Conservation (phyloP, 257 asterid genomes). For the Penstemon barbatus region DNA sequence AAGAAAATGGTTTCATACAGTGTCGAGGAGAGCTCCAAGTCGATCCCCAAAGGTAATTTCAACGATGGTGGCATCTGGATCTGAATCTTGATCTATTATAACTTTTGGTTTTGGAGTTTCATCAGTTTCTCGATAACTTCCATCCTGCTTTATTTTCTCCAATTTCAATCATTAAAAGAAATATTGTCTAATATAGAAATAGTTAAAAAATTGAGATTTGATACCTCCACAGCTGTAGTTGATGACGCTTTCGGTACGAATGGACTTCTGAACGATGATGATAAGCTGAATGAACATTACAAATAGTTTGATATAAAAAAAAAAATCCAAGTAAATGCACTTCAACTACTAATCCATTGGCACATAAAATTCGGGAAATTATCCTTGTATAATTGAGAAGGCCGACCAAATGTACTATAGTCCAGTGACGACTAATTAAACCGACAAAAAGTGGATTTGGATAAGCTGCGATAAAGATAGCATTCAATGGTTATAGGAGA, state of each 20-base stretch:
- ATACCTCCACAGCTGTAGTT: conserved; percentile 79
- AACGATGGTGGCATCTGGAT: conserved; percentile 83
- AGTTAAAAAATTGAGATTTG: conserved; percentile 18
- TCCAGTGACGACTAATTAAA: not conserved
- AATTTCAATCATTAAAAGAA: conserved; percentile 30
- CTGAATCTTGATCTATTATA: conserved; percentile 86
- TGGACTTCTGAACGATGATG: conserved; percentile 39
- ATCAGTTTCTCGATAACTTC: conserved; percentile 57
- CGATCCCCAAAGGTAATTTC: conserved; percentile 97
- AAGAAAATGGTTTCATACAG: conserved; percentile 44
- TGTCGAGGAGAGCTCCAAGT: conserved; percentile 92
- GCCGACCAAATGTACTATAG: not conserved
- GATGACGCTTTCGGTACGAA: conserved; percentile 57
- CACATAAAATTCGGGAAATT: conserved; percentile 16
- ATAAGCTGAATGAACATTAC: conserved; percentile 50
- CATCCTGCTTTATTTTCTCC: conserved; percentile 50
- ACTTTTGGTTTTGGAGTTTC: conserved; percentile 73
- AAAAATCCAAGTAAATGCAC: conserved; percentile 19
- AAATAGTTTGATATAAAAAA: conserved; percentile 13
- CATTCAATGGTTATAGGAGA: not conserved
- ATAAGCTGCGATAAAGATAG: not conserved
- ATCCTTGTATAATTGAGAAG: conserved; percentile 4
- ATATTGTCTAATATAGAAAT: conserved; percentile 11
- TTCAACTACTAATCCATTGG: conserved; percentile 10
- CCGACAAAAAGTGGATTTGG: conserved; percentile 6